Base-by-base conservation (phyloP, 169 alveolate species). In the Toxoplasma gondii region DNA sequence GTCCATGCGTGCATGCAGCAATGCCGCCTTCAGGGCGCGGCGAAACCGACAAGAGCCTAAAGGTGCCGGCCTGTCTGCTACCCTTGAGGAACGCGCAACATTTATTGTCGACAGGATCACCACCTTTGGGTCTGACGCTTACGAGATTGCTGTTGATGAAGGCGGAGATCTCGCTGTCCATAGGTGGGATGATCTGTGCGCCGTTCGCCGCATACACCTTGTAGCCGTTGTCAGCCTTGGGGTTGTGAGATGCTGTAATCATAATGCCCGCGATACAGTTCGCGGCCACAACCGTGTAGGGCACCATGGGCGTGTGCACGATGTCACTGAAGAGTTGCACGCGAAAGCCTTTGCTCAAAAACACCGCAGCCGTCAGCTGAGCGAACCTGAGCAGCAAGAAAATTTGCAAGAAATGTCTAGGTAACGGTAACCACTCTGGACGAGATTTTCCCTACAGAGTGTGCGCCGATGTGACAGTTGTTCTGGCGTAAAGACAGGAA, bases 241-340 rank as follows among this genome's bases (percentile, higher is more conserved):
- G 98, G 86, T 96, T 96, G 93, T 98, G 98, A 34, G 98, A 97
- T 70, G 98, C 99, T 53, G 99, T 98, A 43, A 98, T 95, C 98
- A 97, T 94, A 44, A 97, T 96, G 17, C 99, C 99, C 39, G 96
- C 96, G 49, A 96, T 93, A 45, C 97, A 95, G 83, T 95, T 94
- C 70, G 88, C 86, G 82, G 95, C 94, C 41, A 91, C 88, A 81
- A 96, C 95, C 69, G 96, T 95, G 93, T 94, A 98, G n/a, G 98
- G 97, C 39, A 97, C 97, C 92, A 98, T 92, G 53, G 99, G 98
- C 27, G 99, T 97, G 80, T 95, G 97, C 45, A 95, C 95, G 88
- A 93, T 84, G 49, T 96, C 96, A 53, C 45, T 67, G 80, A 96
- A 96, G 67, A 97, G 91, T 92, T 88, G 96, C 27, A 96, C 98